Conservation (phyloP, 2,329 filamentous ascomycete genomes). For the Ascochyta fabae region DNA sequence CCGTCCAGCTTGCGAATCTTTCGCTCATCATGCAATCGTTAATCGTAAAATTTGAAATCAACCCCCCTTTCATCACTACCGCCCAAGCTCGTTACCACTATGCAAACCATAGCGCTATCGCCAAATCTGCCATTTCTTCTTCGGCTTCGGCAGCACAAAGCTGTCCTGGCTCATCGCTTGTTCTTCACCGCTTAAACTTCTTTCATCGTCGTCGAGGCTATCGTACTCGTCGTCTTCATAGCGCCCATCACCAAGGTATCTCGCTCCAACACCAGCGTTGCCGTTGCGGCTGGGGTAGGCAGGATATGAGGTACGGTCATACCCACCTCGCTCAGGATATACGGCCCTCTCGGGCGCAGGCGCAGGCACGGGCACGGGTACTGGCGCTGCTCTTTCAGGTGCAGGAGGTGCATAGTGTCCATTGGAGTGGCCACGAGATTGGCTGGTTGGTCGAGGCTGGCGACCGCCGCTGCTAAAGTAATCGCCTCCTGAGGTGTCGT, state of each 20-base stretch:
- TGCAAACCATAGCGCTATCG: constrained; percentile 10
- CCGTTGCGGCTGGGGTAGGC: constrained; percentile 22
- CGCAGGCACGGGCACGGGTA: not conserved
- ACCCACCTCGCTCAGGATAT: constrained; percentile 24
- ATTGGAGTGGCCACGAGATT: constrained; percentile 1
- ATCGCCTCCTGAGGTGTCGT: constrained; percentile 36
- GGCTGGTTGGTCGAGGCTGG: constrained; percentile 17
- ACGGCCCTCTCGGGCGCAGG: constrained; percentile 6
- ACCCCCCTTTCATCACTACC: not conserved
- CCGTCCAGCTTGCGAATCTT: not conserved
- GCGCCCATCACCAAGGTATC: constrained; percentile 38
- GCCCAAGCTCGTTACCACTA: not conserved
- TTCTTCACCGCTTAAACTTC: constrained; percentile 37
- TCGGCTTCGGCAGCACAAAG: constrained; percentile 47
- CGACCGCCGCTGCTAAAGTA: constrained; percentile 38
- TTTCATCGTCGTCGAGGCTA: constrained; percentile 30
- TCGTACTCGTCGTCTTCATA: constrained; percentile 43
- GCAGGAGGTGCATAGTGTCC: constrained; percentile 6
- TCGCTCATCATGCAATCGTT: constrained; percentile 10
- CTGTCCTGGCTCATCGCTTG: constrained; percentile 38
- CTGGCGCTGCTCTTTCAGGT: not conserved
- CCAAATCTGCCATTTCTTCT: constrained; percentile 50
- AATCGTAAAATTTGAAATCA: not conserved
- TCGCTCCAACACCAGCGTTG: constrained; percentile 38
- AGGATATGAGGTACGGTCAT: constrained; percentile 32